Evolutionary conservation across 768 basidiomycete genomes (phyloP).

Genomic region (Mycena metata): DNA sequence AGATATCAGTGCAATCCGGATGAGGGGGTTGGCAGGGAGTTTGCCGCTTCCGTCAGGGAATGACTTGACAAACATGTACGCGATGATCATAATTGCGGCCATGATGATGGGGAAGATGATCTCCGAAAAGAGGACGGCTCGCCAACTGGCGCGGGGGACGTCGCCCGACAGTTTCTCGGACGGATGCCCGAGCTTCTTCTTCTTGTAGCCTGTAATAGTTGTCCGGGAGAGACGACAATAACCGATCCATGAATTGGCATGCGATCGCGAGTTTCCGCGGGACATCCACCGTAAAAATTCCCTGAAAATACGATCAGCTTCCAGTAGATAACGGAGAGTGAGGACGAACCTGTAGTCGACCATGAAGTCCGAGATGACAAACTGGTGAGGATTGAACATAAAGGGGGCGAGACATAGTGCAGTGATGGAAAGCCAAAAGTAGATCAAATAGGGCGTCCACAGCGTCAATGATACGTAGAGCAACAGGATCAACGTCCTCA

Average conservation of each 20-base stretch:
- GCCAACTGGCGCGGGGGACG: constrained; percentile 93
- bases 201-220: constrained; percentile 99
- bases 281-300: constrained; percentile 99
- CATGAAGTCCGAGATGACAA: constrained; percentile 96
- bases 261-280: constrained; percentile 96
- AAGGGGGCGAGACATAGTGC: constrained; percentile 96
- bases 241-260: constrained; percentile 99
- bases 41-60: constrained; percentile 76
- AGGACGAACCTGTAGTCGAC: constrained; percentile 87
- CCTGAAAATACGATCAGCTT: constrained; percentile 55
- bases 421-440: constrained; percentile 97
- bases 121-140: constrained; percentile 89
- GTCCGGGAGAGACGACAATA: constrained; percentile 98
- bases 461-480: constrained; percentile 94
- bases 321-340: background rate
- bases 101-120: constrained; percentile 88
- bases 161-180: constrained; percentile 98
- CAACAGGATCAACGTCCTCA: constrained; percentile 91
- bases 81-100: constrained; percentile 88
- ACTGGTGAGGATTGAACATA: constrained; percentile 99
- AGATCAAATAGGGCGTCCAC: constrained; percentile 93
- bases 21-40: constrained; percentile 83
- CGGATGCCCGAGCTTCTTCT: constrained; percentile 95
- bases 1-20: constrained; percentile 93
- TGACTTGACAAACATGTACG: constrained; percentile 94